Conservation (phyloP, 192 early-diverging fungal species). For the Coemansia sp. region DNA sequence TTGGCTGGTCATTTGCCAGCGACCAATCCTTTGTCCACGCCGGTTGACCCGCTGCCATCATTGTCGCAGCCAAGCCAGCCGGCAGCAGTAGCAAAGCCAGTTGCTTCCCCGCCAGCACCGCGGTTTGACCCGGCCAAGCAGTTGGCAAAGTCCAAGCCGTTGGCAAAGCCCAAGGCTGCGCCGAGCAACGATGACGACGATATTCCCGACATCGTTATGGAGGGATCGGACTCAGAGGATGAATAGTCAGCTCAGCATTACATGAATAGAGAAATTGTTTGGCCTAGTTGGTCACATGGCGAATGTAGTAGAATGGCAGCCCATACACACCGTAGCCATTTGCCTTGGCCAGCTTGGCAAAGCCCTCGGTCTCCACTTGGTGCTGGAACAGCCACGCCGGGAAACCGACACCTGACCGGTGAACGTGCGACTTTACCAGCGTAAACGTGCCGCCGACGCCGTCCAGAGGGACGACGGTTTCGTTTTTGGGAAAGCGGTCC, state of each 20-base stretch:
- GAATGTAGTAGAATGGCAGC: constrained; percentile 59
- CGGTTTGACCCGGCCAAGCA: neutral
- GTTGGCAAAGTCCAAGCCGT: neutral
- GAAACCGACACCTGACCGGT: constrained; percentile 64
- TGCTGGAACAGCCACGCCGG: constrained; percentile 61
- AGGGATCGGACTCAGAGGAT: constrained; percentile 47
- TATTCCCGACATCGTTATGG: constrained; percentile 50
- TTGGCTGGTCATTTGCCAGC: too few species aligned
- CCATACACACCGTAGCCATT: constrained; percentile 62
- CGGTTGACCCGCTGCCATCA: too few species aligned
- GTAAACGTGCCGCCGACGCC: constrained; percentile 68
- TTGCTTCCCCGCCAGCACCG: neutral
- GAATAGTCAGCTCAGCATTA: too few species aligned
- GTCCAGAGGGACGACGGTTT: constrained; percentile 56
- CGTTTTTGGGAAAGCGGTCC: constrained; percentile 39
- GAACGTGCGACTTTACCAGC: constrained; percentile 60
- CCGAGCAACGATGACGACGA: constrained; percentile 19
- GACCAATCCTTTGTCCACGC: too few species aligned
- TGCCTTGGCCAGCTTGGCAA: constrained; percentile 67
- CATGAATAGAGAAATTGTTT: too few species aligned
- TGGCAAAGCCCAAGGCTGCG: neutral
- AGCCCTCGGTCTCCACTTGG: constrained; percentile 68
- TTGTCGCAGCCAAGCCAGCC: too few species aligned
- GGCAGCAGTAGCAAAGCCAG: too few species aligned
- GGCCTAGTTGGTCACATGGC: constrained; percentile 53